Base-by-base conservation (phyloP, 73 alveolate species). In the Halteria grandinella region DNA sequence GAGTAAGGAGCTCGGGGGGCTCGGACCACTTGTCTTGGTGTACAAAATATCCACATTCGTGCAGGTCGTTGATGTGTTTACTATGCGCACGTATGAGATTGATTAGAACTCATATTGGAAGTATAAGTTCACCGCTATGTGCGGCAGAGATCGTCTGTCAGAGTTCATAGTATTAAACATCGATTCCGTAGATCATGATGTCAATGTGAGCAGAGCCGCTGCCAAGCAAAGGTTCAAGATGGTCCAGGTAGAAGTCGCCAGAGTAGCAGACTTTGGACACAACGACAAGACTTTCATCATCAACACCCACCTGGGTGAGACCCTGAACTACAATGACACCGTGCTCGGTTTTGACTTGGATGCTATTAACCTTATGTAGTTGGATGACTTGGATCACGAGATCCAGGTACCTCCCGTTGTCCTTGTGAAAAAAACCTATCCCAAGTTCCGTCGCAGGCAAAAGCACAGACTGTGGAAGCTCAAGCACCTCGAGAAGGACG, bases 21-120 rank as follows among this genome's bases (percentile, higher is more conserved):
- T 93, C 41, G 98, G 99, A 0, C 99, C 99, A 25, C 86, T 97
- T 5, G 90, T 95, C 45, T 63, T 95, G 52, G 94, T 97, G 31
- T 86, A 87, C 78, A 97, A 97, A 63, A 92, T 95, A 43, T 76
- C 97, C 25, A 95, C 87, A n/a, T 79, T 70, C 45, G 75, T 97
- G 60, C 95, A 94, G 57, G 70, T 97, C 48, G 93, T 97, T 7
- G 99, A 97, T 87, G 95, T 97, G 17, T 66, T 81, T 28, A 83
- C 99, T 31, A 87, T 94, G 93, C 92, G 90, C 50, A 87, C 97
- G 17, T 64, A 79, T 52, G 99, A 92, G 59, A 72, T 97, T 28
- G 97, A 93, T 57, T 59, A 74, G 41, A 97, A 82, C 29, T 82
- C 92, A 2, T 97, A 93, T 79, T 94, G 98, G 98, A 90, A 96